These are phyloP conservation scores for Hypoxylon sp. DNA, from an alignment of 2,329 filamentous ascomycete species.

Conservation along the genomic window DNA sequence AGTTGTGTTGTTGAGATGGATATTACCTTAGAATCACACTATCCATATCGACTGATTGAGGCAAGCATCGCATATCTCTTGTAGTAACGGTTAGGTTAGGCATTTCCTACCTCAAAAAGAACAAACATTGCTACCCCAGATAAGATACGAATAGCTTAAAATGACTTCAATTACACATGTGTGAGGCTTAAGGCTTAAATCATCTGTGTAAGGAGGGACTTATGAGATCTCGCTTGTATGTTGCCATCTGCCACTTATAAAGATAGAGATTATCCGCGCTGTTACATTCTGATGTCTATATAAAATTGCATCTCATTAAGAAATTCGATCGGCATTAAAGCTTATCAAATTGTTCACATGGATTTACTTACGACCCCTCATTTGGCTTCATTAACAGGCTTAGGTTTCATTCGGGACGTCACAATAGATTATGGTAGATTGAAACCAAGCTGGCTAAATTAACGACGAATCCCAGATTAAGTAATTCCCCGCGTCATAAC, in stretches of 20 bases:
- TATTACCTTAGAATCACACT: too few relatives aligned
- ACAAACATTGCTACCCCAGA: neutral
- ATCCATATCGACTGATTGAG: too few relatives aligned
- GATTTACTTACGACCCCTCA: neutral
- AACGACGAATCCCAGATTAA: slow-evolving; percentile 36
- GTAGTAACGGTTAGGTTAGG: too few relatives aligned
- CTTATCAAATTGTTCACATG: neutral
- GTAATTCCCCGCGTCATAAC: slow-evolving; percentile 46
- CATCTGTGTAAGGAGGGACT: neutral
- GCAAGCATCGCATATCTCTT: too few relatives aligned
- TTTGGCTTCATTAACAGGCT: slow-evolving; percentile 8
- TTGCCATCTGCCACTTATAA: slow-evolving; percentile 12
- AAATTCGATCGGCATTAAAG: neutral
- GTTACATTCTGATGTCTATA: slow-evolving; percentile 12
- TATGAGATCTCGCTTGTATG: neutral
- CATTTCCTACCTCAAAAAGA: neutral
- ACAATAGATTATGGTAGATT: slow-evolving; percentile 47
- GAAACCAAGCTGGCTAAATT: slow-evolving; percentile 48
- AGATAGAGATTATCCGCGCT: slow-evolving; percentile 14
- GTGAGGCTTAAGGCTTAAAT: neutral
- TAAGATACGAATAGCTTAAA: neutral
- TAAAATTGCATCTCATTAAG: neutral
- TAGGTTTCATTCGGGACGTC: slow-evolving; percentile 49
- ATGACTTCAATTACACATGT: too few relatives aligned
- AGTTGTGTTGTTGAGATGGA: too few relatives aligned